phyloP scores from a whole-genome alignment of 352 stramenopile genomes.

The Phytophthora melonis region DNA sequence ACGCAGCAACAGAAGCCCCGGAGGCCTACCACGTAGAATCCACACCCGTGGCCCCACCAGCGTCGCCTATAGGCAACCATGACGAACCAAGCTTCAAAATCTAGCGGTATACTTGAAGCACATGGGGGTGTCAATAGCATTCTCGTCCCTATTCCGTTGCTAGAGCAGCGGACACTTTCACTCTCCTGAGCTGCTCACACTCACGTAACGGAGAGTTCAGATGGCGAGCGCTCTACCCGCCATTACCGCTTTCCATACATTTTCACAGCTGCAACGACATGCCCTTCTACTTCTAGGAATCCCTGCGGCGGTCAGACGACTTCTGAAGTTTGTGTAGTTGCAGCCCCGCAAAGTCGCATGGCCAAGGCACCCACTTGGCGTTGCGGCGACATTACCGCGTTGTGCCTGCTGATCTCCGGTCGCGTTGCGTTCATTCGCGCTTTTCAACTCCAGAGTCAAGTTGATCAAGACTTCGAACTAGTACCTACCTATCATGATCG shows the following conservation, averaged over 20 bases:
- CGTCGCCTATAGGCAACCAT: not conserved
- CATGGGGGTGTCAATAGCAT: no score
- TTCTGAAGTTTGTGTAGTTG: constrained; percentile 4
- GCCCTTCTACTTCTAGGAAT: no score
- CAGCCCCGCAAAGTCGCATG: constrained; percentile 20
- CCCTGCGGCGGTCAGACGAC: constrained; percentile 4
- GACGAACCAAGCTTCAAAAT: constrained; percentile 7
- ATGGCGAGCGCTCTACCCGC: constrained; percentile 2
- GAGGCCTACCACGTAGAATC: not conserved
- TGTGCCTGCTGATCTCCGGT: not conserved
- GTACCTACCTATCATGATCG: constrained; percentile 21
- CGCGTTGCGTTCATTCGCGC: constrained; percentile 11
- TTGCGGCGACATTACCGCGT: not conserved
- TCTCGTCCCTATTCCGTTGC: not conserved
- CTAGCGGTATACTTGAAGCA: not conserved
- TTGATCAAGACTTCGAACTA: not conserved
- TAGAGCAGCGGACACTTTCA: constrained; percentile 6
- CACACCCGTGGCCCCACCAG: not conserved
- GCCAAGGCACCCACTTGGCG: not conserved
- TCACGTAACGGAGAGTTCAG: constrained; percentile 26
- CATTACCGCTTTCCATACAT: constrained; percentile 2
- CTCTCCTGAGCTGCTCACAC: not conserved
- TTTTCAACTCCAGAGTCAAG: constrained; percentile 17
- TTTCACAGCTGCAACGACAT: constrained; percentile 23
- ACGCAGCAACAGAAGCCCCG: constrained; percentile 1